Evolutionary conservation across 352 stramenopile genomes (phyloP).

Genomic region (Aphanomyces astaci): DNA sequence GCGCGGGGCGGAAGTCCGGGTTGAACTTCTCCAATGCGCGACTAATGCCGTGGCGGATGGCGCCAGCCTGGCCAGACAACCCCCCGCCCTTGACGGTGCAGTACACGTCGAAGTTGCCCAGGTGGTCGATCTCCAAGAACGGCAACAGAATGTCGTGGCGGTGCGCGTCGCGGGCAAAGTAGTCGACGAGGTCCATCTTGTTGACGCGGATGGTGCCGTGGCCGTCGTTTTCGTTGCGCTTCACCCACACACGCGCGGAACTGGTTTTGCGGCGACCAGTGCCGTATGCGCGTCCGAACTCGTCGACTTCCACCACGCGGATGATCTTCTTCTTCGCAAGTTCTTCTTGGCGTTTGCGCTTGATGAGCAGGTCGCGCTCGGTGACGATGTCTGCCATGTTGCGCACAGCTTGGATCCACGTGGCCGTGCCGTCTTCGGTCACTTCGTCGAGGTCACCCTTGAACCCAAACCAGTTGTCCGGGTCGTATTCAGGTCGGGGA

Average conservation of each 20-base stretch:
- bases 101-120: slow-evolving; percentile 87
- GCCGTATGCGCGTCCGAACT: slow-evolving; percentile 77
- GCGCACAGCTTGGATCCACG: slow-evolving; percentile 73
- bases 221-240: slow-evolving; percentile 63
- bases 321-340: slow-evolving; percentile 68
- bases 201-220: slow-evolving; percentile 89
- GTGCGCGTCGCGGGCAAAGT: slow-evolving; percentile 87
- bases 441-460: slow-evolving; percentile 66
- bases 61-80: slow-evolving; percentile 89
- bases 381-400: slow-evolving; percentile 36
- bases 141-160: slow-evolving; percentile 83
- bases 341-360: slow-evolving; percentile 60
- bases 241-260: slow-evolving; percentile 91
- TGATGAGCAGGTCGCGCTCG: slow-evolving; percentile 46
- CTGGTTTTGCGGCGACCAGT: slow-evolving; percentile 92
- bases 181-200: slow-evolving; percentile 90
- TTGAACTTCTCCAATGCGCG: slow-evolving; percentile 93
- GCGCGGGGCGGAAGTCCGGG: slow-evolving; percentile 79
- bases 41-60: slow-evolving; percentile 89
- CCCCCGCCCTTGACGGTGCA: slow-evolving; percentile 89
- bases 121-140: slow-evolving; percentile 58
- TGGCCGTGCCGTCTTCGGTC: slow-evolving; percentile 67
- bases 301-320: slow-evolving; percentile 62
- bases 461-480: slow-evolving; percentile 71
- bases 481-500: not conserved